Percentiles rank a stretch among this genome's conserved stretches.
These are phyloP conservation scores for Xylariaceae sp. DNA, from an alignment of 2,329 filamentous ascomycete genomes.

Conservation along the genomic window DNA sequence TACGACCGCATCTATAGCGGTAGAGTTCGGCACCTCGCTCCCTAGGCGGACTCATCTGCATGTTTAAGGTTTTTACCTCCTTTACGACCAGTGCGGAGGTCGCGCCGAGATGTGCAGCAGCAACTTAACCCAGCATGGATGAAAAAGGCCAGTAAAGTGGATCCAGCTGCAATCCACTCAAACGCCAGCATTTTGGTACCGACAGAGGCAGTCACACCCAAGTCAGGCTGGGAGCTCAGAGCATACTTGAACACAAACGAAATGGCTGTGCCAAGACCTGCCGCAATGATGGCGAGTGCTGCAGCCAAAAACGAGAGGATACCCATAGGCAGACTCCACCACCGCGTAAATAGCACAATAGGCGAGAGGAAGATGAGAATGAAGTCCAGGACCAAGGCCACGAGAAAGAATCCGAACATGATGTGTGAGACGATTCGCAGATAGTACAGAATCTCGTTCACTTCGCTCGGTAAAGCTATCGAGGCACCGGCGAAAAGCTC, in stretches of 20 bases:
- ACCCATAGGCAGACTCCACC: slow-evolving; percentile 63
- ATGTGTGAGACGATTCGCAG: slow-evolving; percentile 71
- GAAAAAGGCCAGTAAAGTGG: slow-evolving; percentile 65
- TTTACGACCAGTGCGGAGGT: slow-evolving; percentile 41
- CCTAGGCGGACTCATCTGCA: slow-evolving; percentile 2
- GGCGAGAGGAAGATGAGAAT: slow-evolving; percentile 65
- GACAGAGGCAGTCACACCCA: slow-evolving; percentile 72
- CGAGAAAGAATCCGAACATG: slow-evolving; percentile 88
- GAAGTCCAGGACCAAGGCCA: slow-evolving; percentile 65
- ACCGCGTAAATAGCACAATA: slow-evolving; percentile 51
- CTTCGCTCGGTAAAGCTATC: slow-evolving; percentile 72
- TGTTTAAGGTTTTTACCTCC: slow-evolving; percentile 18
- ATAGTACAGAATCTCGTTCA: slow-evolving; percentile 69
- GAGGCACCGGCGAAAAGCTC: slow-evolving; percentile 79
- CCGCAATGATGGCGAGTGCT: slow-evolving; percentile 64
- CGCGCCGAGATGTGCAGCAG: slow-evolving; percentile 61
- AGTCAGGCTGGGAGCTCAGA: slow-evolving; percentile 63
- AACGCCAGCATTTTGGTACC: slow-evolving; percentile 76
- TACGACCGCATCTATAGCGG: no score
- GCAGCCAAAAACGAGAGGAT: slow-evolving; percentile 65
- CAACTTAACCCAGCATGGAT: slow-evolving; percentile 75
- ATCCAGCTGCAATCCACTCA: slow-evolving; percentile 78
- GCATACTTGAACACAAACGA: slow-evolving; percentile 77
- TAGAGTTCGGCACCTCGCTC: slow-evolving; percentile 5
- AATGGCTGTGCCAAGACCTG: slow-evolving; percentile 77